Percentiles rank a stretch among this genome's conserved stretches.
phyloP scores from a whole-genome alignment of 1,139 yeast genomes.

The Geotrichum reessii region DNA sequence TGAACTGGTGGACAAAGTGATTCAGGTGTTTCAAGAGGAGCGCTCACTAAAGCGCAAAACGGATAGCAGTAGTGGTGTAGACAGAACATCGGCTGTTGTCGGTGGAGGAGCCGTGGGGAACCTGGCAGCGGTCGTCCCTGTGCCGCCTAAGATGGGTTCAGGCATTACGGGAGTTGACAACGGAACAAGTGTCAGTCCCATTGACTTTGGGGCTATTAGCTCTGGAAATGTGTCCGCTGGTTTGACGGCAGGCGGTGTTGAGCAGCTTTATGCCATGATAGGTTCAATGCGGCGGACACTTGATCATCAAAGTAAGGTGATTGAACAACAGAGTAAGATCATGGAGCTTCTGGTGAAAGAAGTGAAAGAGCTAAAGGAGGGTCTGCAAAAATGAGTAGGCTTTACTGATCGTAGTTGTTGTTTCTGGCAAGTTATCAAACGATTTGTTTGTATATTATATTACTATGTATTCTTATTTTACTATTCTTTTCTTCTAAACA shows the following conservation, averaged over 20 bases:
- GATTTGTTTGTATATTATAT: background rate
- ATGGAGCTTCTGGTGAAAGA: background rate
- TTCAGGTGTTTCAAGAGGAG: conserved; percentile 9
- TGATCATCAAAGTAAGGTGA: background rate
- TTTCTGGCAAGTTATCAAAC: background rate
- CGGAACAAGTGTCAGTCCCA: background rate
- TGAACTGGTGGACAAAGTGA: conserved; percentile 5
- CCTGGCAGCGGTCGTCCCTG: background rate
- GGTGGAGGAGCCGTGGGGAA: background rate
- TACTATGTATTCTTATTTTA: no score
- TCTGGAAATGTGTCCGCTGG: background rate
- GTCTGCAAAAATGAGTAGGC: background rate
- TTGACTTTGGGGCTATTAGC: background rate
- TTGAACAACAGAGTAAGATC: background rate
- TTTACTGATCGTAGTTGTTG: background rate
- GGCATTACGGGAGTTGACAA: background rate
- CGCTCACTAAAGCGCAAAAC: conserved; percentile 2
- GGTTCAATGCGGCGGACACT: background rate
- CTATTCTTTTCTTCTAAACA: background rate
- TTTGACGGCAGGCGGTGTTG: background rate
- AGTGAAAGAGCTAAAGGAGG: background rate
- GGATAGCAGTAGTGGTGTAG: background rate
- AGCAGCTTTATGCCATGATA: background rate
- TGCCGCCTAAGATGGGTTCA: background rate
- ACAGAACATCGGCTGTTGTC: background rate